phyloP scores from a whole-genome alignment of 345 rosid species.

The Erysimum cheiranthoides region DNA sequence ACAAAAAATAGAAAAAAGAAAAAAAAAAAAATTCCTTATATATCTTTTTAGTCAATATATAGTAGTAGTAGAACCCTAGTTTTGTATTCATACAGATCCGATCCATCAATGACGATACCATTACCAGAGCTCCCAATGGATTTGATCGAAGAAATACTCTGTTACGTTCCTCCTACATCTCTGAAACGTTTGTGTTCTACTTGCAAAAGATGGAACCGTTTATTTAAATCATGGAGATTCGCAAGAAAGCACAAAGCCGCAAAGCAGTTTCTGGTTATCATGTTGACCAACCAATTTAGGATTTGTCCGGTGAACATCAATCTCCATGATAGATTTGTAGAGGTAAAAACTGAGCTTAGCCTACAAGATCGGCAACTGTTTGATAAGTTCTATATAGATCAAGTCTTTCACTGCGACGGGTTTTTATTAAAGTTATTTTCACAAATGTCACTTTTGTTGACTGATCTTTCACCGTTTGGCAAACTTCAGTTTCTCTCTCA shows the following conservation, averaged over 20 bases:
- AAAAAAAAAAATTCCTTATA: too few species aligned
- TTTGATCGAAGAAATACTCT: not conserved
- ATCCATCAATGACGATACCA: too few species aligned
- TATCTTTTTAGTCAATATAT: too few species aligned
- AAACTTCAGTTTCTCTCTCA: too few species aligned
- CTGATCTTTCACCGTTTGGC: too few species aligned
- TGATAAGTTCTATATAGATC: not conserved
- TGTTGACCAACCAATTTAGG: not conserved
- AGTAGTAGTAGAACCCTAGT: too few species aligned
- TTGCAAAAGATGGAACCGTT: not conserved
- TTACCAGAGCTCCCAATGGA: not conserved
- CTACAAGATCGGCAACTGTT: not conserved
- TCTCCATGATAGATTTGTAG: not conserved
- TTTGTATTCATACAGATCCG: too few species aligned
- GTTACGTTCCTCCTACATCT: not conserved
- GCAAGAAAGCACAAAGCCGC: not conserved
- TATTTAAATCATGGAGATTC: not conserved
- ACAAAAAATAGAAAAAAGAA: too few species aligned
- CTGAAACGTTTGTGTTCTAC: not conserved
- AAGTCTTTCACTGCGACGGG: not conserved
- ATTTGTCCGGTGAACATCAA: not conserved
- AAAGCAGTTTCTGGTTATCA: not conserved
- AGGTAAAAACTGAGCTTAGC: not conserved
- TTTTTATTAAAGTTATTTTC: not conserved
- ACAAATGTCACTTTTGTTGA: too few species aligned